Evolutionary conservation across 768 basidiomycete species (phyloP).

Genomic region (Lactifluus hygrophoroides): DNA sequence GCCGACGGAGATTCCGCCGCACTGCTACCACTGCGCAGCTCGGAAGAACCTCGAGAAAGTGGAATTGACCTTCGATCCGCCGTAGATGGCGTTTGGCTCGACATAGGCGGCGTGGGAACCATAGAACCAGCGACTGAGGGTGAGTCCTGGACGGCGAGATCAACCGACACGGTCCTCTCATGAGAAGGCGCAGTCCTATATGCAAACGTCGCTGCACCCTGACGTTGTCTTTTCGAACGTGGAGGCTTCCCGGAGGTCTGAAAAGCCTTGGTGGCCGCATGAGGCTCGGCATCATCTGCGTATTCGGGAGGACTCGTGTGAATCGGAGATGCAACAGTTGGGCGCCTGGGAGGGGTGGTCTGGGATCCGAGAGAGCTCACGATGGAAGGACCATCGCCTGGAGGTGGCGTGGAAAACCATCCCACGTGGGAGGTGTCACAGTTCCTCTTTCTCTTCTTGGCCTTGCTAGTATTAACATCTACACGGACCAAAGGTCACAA

Average conservation of each 20-base stretch:
- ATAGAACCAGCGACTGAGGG: neutral
- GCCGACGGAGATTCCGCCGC: neutral
- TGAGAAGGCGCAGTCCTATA: neutral
- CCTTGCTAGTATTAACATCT: neutral
- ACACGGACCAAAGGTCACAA: neutral
- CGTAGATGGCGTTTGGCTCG: neutral
- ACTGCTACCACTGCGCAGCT: neutral
- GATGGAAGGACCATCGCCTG: neutral
- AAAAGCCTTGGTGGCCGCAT: neutral
- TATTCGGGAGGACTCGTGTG: neutral
- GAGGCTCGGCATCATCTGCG: neutral
- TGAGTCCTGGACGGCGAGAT: neutral
- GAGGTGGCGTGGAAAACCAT: conserved; percentile 11
- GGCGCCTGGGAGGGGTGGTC: neutral
- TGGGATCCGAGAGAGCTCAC: neutral
- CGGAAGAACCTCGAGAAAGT: neutral
- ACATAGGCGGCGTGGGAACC: neutral
- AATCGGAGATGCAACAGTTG: neutral
- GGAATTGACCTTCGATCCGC: too few relatives aligned
- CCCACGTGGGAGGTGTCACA: neutral
- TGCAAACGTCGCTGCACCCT: neutral
- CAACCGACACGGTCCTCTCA: neutral
- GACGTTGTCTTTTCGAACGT: neutral
- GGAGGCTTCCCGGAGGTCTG: neutral
- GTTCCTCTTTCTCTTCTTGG: conserved; percentile 2